Conservation (phyloP, 306 rosid species). For the Cucumis melo region DNA sequence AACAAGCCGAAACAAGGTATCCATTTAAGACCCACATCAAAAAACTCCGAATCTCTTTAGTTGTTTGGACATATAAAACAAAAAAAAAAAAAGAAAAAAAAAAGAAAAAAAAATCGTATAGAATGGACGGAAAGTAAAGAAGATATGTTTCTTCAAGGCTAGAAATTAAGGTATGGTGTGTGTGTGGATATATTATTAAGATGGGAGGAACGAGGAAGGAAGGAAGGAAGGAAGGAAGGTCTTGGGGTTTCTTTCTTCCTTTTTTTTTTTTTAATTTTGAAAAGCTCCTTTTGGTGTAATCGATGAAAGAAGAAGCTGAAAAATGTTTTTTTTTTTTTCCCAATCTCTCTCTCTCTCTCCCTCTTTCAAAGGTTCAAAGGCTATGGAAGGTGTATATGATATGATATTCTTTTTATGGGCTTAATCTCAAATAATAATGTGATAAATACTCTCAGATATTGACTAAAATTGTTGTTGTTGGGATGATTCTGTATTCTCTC, state of each 20-base stretch:
- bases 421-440: background rate
- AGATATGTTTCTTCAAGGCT: too few relatives aligned
- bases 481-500: background rate
- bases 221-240: background rate
- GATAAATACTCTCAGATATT: background rate
- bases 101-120: too few relatives aligned
- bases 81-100: too few relatives aligned
- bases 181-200: too few relatives aligned
- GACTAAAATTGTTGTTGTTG: background rate
- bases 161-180: too few relatives aligned
- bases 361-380: background rate
- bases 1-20: conserved; percentile 84
- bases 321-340: too few relatives aligned
- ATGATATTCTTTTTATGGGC: background rate
- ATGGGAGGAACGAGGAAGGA: background rate
- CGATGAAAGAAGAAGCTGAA: background rate
- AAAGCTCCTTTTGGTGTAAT: background rate
- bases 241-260: too few relatives aligned
- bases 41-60: background rate
- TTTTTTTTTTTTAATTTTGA: background rate
- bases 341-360: too few relatives aligned
- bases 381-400: background rate
- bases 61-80: background rate
- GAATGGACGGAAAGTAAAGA: too few relatives aligned
- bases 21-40: conserved; percentile 49